Base-by-base conservation (phyloP, 257 asterid genomes). In the Plantago elongata region DNA sequence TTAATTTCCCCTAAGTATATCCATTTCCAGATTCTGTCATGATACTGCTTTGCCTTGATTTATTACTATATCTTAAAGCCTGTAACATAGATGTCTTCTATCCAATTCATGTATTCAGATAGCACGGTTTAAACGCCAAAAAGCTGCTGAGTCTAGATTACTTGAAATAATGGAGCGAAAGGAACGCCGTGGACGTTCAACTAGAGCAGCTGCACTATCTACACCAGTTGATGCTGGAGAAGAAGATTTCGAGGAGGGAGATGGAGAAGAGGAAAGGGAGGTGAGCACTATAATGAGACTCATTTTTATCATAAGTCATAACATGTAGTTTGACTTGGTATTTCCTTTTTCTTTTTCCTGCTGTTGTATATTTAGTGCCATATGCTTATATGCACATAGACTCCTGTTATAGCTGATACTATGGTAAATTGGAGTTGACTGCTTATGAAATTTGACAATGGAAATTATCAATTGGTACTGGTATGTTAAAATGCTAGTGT, bases 231-330 rank as follows among this genome's bases (percentile, higher is more conserved):
- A 77, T 72, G 61, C 74, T 3, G 91, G 81, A 66, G 95, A 87
- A 64, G 96, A 89, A 45, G 96, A 89, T 67, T 47, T 71, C 55
- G 81, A 72, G 60, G 99, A 93, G 69, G 99, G 89, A 60, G 97
- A 87, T 54, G 97, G 99, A 65, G 97, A 93, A 73, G 99, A 89
- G 75, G 99, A 85, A 84, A 79, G 97, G 63, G 97, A 93, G 96
- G 99, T 87, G 38, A 51, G 90, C 75, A 60, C 60, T 48, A 58
- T 64, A 45, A 37, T 61, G 14, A 64, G 59, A 48, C 11, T 13
- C 11, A 50, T 57, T 58, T 27, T 51, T 11, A 4, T 16, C 16
- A 2, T 30, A 34, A 14, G 2, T 16, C 16, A 2, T 30, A 34
- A 14, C 51, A 37, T 30, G 44, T 43, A 7, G 45, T 15, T 42